Conservation (phyloP, 805 yeast species). For the Metschnikowia baotianmanensis region DNA sequence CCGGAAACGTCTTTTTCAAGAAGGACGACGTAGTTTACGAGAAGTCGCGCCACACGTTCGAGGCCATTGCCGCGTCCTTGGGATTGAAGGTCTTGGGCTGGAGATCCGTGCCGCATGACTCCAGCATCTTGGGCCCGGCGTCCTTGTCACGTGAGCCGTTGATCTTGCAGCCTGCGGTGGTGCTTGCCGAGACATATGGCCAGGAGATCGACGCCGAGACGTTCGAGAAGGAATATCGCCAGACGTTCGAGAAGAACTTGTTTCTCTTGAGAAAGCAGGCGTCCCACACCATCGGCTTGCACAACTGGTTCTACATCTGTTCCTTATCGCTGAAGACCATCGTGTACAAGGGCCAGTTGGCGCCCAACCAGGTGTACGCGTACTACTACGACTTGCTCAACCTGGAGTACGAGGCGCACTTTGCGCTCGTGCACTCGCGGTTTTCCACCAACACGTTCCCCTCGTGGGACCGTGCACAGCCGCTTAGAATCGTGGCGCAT, state of each 20-base stretch:
- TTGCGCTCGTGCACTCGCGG: conserved; percentile 95
- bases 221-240: conserved; percentile 54
- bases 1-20: conserved; percentile 92
- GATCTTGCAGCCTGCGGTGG: conserved; percentile 90
- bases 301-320: conserved; percentile 97
- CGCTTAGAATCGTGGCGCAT: conserved; percentile 95
- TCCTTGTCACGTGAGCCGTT: conserved; percentile 90
- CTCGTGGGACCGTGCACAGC: conserved; percentile 99
- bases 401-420: conserved; percentile 90
- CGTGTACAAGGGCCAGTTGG: conserved; percentile 96
- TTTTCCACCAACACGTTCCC: conserved; percentile 98
- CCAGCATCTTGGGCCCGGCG: conserved; percentile 92
- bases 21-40: conserved; percentile 71
- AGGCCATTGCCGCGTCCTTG: conserved; percentile 69
- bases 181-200: conserved; percentile 43
- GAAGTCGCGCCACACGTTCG: conserved; percentile 74
- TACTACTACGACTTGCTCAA: conserved; percentile 91
- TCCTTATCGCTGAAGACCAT: conserved; percentile 85
- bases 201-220: conserved; percentile 45
- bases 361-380: conserved; percentile 93
- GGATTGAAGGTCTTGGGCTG: conserved; percentile 87
- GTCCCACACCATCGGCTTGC: conserved; percentile 86
- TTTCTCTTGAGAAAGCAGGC: conserved; percentile 87
- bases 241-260: conserved; percentile 75
- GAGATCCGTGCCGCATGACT: conserved; percentile 94